Conservation (phyloP, 768 basidiomycete genomes). For the Amanita rimosa region DNA sequence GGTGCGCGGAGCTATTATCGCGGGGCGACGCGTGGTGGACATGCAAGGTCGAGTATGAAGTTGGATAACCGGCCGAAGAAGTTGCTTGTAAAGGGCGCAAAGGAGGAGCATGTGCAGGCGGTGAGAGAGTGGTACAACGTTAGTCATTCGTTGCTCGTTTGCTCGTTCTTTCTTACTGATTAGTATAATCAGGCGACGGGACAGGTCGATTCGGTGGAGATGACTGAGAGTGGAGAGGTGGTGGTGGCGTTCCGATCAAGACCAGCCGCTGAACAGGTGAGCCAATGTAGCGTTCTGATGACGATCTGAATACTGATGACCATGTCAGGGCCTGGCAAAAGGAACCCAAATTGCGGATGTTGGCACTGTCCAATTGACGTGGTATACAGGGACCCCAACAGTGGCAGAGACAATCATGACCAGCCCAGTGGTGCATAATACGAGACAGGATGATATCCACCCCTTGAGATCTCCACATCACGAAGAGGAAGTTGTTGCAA, state of each 20-base stretch:
- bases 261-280: conserved; percentile 66
- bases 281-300: conserved; percentile 2
- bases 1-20: conserved; percentile 52
- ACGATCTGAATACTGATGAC: background rate
- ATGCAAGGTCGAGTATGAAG: conserved; percentile 67
- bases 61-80: conserved; percentile 84
- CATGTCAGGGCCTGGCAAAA: conserved; percentile 55
- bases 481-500: conserved; percentile 55
- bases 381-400: conserved; percentile 36
- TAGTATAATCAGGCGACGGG: conserved; percentile 40
- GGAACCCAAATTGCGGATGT: conserved; percentile 55
- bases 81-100: conserved; percentile 61
- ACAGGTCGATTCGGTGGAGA: conserved; percentile 56
- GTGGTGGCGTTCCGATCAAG: conserved; percentile 65
- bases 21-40: conserved; percentile 47
- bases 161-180: background rate
- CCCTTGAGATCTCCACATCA: conserved; percentile 18
- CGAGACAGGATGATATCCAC: conserved; percentile 5
- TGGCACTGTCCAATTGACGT: conserved; percentile 55
- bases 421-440: conserved; percentile 9
- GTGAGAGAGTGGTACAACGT: conserved; percentile 84
- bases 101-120: conserved; percentile 37
- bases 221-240: conserved; percentile 41
- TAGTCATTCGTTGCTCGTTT: conserved; percentile 8
- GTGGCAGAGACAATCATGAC: conserved; percentile 12